Conservation (phyloP, 2,329 filamentous ascomycete species). For the Alternaria gaisen region DNA sequence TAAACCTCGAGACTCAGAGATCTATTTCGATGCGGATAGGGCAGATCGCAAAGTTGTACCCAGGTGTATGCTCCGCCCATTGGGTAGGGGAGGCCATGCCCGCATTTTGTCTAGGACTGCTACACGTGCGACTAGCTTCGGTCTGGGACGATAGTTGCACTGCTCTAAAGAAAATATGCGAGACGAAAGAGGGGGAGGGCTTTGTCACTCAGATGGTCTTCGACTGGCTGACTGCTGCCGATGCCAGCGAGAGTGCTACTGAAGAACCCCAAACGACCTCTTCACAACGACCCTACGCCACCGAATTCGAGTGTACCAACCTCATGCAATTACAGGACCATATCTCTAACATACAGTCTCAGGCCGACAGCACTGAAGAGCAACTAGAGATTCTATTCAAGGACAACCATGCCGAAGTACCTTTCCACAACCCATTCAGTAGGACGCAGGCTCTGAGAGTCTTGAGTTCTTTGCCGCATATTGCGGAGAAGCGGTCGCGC, state of each 20-base stretch:
- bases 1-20: constrained; percentile 79
- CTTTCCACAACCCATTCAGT: constrained; percentile 64
- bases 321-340: constrained; percentile 61
- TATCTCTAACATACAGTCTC: constrained; percentile 24
- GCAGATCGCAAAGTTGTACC: constrained; percentile 74
- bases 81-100: constrained; percentile 79
- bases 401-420: constrained; percentile 65
- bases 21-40: constrained; percentile 86
- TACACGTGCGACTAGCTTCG: constrained; percentile 84
- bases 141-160: constrained; percentile 86
- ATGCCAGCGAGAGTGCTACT: constrained; percentile 17
- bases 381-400: constrained; percentile 72
- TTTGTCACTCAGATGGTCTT: constrained; percentile 76
- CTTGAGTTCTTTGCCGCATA: constrained; percentile 73
- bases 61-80: constrained; percentile 64
- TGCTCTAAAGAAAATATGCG: constrained; percentile 77
- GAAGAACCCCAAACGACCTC: constrained; percentile 16
- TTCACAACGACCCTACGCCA: constrained; percentile 54
- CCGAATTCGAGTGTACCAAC: constrained; percentile 87
- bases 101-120: constrained; percentile 84
- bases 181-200: constrained; percentile 75
- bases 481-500: constrained; percentile 88
- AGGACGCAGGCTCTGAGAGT: constrained; percentile 83
- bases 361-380: constrained; percentile 48
- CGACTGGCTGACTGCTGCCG: constrained; percentile 69